These are phyloP conservation scores for Amphibolis antarctica DNA, from an alignment of 106 monocot species.

Conservation along the genomic window DNA sequence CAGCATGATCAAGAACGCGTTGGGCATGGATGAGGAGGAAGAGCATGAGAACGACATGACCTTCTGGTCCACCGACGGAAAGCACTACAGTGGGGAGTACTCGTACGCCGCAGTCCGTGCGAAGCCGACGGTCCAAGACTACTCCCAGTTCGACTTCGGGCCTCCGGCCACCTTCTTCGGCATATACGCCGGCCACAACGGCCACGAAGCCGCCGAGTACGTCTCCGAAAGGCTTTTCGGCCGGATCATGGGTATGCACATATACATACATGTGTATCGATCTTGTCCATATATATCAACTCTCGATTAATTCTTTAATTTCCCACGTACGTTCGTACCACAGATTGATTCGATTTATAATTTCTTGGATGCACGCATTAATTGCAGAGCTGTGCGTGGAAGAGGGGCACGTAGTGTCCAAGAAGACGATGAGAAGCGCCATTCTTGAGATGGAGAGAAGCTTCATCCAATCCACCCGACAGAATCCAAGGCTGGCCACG, in stretches of 20 bases:
- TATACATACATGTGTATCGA: neutral
- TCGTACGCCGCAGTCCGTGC: constrained; percentile 68
- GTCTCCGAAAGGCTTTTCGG: constrained; percentile 43
- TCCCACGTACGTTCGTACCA: no score
- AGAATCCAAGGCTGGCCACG: constrained; percentile 45
- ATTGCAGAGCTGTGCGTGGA: no score
- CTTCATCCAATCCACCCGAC: constrained; percentile 39
- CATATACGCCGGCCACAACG: constrained; percentile 63
- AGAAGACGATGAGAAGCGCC: constrained; percentile 27
- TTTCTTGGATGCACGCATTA: no score
- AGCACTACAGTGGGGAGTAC: constrained; percentile 49
- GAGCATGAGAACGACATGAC: no score
- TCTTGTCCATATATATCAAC: neutral
- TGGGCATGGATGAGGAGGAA: no score
- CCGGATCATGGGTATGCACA: constrained; percentile 8
- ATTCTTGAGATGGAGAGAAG: constrained; percentile 50
- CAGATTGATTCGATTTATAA: no score
- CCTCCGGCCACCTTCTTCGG: constrained; percentile 68
- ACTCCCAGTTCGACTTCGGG: constrained; percentile 55
- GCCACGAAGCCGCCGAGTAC: constrained; percentile 48
- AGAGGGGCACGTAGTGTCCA: constrained; percentile 15
- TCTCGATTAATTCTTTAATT: neutral
- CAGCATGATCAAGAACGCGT: no score
- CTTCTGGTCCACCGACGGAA: no score
- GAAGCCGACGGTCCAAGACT: constrained; percentile 58